Evolutionary conservation across 768 basidiomycete species (phyloP).

Genomic region (Lactarius hatsudake): DNA sequence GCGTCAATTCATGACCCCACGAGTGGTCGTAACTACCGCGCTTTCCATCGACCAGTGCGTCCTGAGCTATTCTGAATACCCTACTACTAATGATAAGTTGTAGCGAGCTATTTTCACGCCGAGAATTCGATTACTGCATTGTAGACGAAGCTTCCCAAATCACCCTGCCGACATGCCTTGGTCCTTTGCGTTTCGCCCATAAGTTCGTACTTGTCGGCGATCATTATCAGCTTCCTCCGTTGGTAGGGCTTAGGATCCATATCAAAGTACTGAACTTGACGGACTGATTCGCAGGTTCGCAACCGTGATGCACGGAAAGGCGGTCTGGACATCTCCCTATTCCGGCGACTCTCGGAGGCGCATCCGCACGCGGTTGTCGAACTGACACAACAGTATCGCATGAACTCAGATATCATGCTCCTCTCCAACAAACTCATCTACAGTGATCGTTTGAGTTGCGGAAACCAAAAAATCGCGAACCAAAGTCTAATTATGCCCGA

Average conservation of each 20-base stretch:
- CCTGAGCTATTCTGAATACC: constrained; percentile 4
- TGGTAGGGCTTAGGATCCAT: constrained; percentile 48
- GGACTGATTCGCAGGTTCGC: constrained; percentile 57
- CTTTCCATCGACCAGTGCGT: constrained; percentile 91
- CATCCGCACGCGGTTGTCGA: constrained; percentile 86
- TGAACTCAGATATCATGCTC: constrained; percentile 95
- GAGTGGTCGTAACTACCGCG: constrained; percentile 95
- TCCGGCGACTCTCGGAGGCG: constrained; percentile 82
- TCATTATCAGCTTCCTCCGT: constrained; percentile 94
- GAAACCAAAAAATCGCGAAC: constrained; percentile 66
- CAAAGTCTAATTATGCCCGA: constrained; percentile 55
- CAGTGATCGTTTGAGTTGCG: constrained; percentile 70
- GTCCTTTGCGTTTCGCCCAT: constrained; percentile 86
- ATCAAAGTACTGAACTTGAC: background rate
- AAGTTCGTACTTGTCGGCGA: constrained; percentile 95
- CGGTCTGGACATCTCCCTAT: constrained; percentile 87
- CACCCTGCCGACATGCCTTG: constrained; percentile 91
- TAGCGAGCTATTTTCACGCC: constrained; percentile 80
- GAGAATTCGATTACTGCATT: constrained; percentile 94
- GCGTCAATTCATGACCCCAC: constrained; percentile 77
- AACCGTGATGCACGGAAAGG: constrained; percentile 75
- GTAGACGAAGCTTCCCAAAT: constrained; percentile 99
- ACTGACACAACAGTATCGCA: constrained; percentile 86
- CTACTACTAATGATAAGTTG: background rate
- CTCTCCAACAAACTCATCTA: constrained; percentile 89